Percentiles rank a stretch among this genome's conserved stretches.
Conservation (phyloP, 2,329 filamentous ascomycete species). For the Acephala macrosclerotiorum region DNA sequence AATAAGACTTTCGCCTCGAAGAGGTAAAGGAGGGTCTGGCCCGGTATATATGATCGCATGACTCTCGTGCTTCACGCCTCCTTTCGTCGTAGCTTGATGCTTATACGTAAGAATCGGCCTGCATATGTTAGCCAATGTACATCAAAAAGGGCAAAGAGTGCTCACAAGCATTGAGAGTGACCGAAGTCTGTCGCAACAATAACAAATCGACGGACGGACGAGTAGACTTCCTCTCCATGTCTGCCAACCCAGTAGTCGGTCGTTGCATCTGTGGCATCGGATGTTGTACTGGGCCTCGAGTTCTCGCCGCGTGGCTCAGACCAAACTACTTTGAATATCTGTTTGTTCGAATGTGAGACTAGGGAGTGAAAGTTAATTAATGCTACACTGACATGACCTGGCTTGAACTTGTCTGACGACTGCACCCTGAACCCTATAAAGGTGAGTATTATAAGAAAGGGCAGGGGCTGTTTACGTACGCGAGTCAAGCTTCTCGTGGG, state of each 20-base stretch:
- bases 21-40: background rate
- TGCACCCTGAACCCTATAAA: slow-evolving; percentile 19
- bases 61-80: slow-evolving; percentile 17
- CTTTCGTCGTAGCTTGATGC: slow-evolving; percentile 18
- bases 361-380: too few relatives aligned
- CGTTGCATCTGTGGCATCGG: slow-evolving; percentile 17
- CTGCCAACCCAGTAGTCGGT: background rate
- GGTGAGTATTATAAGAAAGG: background rate
- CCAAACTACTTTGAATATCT: slow-evolving; percentile 35
- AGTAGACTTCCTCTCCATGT: slow-evolving; percentile 15
- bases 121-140: background rate
- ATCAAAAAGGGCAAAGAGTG: background rate
- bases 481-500: background rate
- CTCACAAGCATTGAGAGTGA: slow-evolving; percentile 30
- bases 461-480: background rate
- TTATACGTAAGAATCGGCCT: slow-evolving; percentile 33
- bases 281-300: background rate
- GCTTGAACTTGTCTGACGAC: slow-evolving; percentile 20
- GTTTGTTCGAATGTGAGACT: too few relatives aligned
- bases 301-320: slow-evolving; percentile 22
- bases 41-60: slow-evolving; percentile 29
- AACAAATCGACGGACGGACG: slow-evolving; percentile 30
- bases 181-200: slow-evolving; percentile 16
- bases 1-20: background rate
- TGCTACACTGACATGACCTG: slow-evolving; percentile 19